Base-by-base conservation (phyloP, 139 green algal genomes). In the Desmodesmus armatus region DNA sequence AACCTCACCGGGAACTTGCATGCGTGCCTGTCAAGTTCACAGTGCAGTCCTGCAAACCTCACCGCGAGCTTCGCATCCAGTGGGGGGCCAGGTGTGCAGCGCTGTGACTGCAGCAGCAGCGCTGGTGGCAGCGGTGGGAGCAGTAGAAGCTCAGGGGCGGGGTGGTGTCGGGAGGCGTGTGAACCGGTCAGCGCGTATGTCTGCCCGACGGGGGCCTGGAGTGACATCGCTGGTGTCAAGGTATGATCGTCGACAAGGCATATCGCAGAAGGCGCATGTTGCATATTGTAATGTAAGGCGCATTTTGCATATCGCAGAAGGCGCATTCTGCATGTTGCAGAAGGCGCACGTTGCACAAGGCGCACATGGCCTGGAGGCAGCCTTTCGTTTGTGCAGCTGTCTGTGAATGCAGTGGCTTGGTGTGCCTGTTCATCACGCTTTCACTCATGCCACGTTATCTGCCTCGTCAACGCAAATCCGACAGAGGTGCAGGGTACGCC, bases 121-220 rank as follows among this genome's bases (percentile, higher is more conserved):
- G 49, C n/a, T n/a, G n/a, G n/a, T n/a, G n/a, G 15, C 49, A 81
- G 25, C 33, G 11, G 75, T 40, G 27, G 7, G 11, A 63, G 47
- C 74, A 81, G 51, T 39, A 74, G 65, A 55, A 43, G 71, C 43
- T 79, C 44, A 65, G 7, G 35, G 41, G 15, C 15, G 7, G 49
- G 23, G 3, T 82, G 76, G 76, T 82, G 71, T 17, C 76, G 58
- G 3, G 25, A 82, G 25, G 76, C 71, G 37, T 53, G 76, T 5
- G 53, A 17, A 31, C 25, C 25, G 2, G 47, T 67, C 23, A 60
- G n/a, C 23, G 76, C 76, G 4, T 82, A 82, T 58, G 37, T 82
- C 13, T 67, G 41, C 2, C 76, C 76, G 3, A 33, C 40, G 17
- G 35, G 58, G 55, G n/a, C n/a, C n/a, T 82, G 76, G 76, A 82